Evolutionary conservation across 2,329 filamentous ascomycete species (phyloP), one percentile per base, ranked within the genome.

Genomic region (Fusarium staphyleae): DNA sequence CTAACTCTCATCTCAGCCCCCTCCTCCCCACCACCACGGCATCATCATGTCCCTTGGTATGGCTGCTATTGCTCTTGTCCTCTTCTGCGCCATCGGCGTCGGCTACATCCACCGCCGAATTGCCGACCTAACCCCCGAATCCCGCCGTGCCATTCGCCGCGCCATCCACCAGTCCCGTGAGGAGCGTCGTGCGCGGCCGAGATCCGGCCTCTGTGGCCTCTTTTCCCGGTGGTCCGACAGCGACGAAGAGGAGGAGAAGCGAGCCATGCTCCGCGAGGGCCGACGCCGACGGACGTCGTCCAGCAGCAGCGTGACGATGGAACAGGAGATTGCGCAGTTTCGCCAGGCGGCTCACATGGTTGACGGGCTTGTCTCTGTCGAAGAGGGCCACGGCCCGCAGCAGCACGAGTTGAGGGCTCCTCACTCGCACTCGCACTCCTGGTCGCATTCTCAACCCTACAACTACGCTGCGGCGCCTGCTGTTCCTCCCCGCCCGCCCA

Each of bases 281-380:
- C 34, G 42, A 45, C 45, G 54, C 42, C 46, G 57, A 42, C 37
- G 52, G 59, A 32, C 52, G 11, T 60, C 57, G 4, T 55, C 56
- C 2, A 39, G 39, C 13, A 53, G 48, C 44, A 46, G 60, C 42
- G 73, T 62, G 10, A 75, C 75, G 3, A 78, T 81, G 74, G 77
- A 79, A 57, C 74, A 80, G 60, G 79, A 81, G 62, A 74, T 82
- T 57, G 75, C 77, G 3, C 71, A 75, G 41, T 78, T 82, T 66
- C 74, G 79, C 2, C 72, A 73, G 43, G 79, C 75, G 2, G 78
- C 78, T 6, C 71, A 72, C 5, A 70, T 80, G 36, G 77, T 82
- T 1, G 75, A 75, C 33, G 74, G 77, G 33, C 71, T 82, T 44
- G 72, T 81, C 16, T 70, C 75, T 5, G 76, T 74, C 2, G 78